Conservation (phyloP, 176 grass and related monocot genomes). For the Eleusine indica region DNA sequence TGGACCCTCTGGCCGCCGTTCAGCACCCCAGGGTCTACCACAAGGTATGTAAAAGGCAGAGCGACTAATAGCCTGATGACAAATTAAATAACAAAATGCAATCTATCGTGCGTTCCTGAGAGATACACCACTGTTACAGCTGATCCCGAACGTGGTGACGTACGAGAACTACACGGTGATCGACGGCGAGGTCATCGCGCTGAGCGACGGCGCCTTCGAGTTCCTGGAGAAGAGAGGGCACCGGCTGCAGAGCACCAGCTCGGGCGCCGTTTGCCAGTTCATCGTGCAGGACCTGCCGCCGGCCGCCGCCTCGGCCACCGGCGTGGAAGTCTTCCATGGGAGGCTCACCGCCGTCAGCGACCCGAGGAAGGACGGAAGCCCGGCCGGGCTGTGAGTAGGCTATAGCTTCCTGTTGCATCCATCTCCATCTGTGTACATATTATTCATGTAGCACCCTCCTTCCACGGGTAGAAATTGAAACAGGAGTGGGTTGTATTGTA, state of each 20-base stretch:
- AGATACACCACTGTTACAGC: slow-evolving; percentile 6
- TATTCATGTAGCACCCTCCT: too few species aligned
- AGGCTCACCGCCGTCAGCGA: slow-evolving; percentile 89
- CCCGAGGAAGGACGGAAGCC: slow-evolving; percentile 77
- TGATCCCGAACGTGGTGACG: slow-evolving; percentile 73
- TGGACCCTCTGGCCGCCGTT: slow-evolving; percentile 75
- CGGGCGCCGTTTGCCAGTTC: slow-evolving; percentile 68
- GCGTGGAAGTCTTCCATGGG: slow-evolving; percentile 48
- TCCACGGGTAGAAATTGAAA: too few species aligned
- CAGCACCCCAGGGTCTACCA: slow-evolving; percentile 78
- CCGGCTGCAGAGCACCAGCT: slow-evolving; percentile 7
- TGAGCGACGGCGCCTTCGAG: slow-evolving; percentile 37
- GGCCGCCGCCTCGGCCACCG: not conserved
- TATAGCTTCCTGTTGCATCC: not conserved
- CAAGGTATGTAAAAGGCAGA: slow-evolving; percentile 34
- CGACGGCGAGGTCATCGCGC: slow-evolving; percentile 60
- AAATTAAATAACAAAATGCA: too few species aligned
- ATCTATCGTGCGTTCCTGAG: not conserved
- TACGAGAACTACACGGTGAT: slow-evolving; percentile 72
- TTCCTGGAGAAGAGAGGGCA: slow-evolving; percentile 70
- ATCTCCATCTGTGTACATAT: not conserved
- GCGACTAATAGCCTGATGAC: not conserved
- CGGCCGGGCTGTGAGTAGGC: slow-evolving; percentile 56
- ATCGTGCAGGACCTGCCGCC: slow-evolving; percentile 68
- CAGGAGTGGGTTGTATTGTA: too few species aligned